Evolutionary conservation across 2,329 filamentous ascomycete species (phyloP), one percentile per base, ranked within the genome.

Genomic region (Rhexocercosporidium sp.): DNA sequence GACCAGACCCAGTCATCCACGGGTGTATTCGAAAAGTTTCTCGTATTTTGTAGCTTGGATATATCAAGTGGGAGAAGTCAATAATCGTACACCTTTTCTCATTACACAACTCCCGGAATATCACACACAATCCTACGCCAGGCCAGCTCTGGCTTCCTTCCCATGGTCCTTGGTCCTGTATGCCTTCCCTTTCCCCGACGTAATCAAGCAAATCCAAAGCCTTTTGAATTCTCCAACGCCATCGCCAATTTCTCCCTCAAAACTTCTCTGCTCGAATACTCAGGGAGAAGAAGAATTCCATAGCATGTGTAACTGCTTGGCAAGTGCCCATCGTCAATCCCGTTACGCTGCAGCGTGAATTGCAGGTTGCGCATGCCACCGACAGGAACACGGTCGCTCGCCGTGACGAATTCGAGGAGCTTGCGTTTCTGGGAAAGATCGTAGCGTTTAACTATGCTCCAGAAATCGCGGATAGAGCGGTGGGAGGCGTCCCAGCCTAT

Each of bases 221-320:
- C 95, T 75, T 92, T 90, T 8, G 91, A 89, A 79, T 97, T 96
- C 80, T 95, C 88, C 76, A 99, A 82, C 62, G 96, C 96, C 84
- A 96, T 89, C n/a, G 83, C 85, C 75, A 99, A 80, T 75, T 94
- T 92, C 80, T 90, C 84, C 77, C 85, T 85, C 76, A 99, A 77
- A 41, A 92, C 87, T 67, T 91, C 88, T 75, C 84, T 87, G 46
- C 87, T 87, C 63, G 81, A 84, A 78, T 98, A 99, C 79, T 94
- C 90, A 1, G 96, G 96, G 69, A 99, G 79, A 71, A 97, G 81
- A 54, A 99, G 80, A 57, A 92, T 94, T 1, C 95, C 93, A 80
- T 97, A 98, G 79, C 96, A 99, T 0, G 96, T 99, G 75, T 94
- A 91, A 69, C 93, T 95, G 5, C 92, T 97, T 3, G 96, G 96